phyloP scores from a whole-genome alignment of 2,329 filamentous ascomycete species.

The Paramyrothecium roridum region DNA sequence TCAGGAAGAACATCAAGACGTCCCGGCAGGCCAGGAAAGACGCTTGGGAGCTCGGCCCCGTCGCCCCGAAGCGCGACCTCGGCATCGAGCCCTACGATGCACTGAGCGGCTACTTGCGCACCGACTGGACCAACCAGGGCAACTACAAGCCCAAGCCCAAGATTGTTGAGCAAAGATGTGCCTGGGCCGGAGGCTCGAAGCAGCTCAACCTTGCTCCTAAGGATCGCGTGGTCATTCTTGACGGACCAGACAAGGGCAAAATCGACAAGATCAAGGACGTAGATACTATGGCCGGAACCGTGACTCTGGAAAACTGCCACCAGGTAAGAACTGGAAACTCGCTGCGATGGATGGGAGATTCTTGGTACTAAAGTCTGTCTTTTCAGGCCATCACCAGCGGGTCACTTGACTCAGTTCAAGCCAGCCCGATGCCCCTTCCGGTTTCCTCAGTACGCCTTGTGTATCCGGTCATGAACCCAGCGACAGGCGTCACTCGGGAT shows the following conservation, averaged over 20 bases:
- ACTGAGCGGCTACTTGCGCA: slow-evolving; percentile 31
- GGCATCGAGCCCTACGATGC: slow-evolving; percentile 63
- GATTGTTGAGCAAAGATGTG: slow-evolving; percentile 40
- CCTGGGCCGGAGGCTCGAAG: slow-evolving; percentile 53
- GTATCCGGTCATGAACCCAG: slow-evolving; percentile 65
- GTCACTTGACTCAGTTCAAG: not conserved
- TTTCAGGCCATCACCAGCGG: slow-evolving; percentile 18
- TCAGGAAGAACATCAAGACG: slow-evolving; percentile 31
- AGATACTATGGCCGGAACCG: slow-evolving; percentile 48
- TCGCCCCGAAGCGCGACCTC: slow-evolving; percentile 74
- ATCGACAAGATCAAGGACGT: slow-evolving; percentile 70
- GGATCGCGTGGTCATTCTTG: slow-evolving; percentile 79
- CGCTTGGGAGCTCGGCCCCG: slow-evolving; percentile 73
- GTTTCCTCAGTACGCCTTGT: slow-evolving; percentile 78
- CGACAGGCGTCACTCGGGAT: slow-evolving; percentile 65
- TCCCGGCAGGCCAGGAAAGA: slow-evolving; percentile 58
- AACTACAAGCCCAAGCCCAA: slow-evolving; percentile 22
- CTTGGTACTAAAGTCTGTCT: slow-evolving; percentile 3
- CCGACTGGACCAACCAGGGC: slow-evolving; percentile 30
- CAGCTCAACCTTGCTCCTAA: slow-evolving; percentile 61
- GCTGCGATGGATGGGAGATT: not conserved
- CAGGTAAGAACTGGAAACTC: slow-evolving; percentile 47
- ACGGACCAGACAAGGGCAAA: slow-evolving; percentile 77
- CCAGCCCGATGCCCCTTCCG: slow-evolving; percentile 49
- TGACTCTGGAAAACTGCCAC: slow-evolving; percentile 61